Percentiles rank a stretch among this genome's conserved stretches.
Evolutionary conservation across 441 rosid species (phyloP).

Genomic region (Capsella rubella): DNA sequence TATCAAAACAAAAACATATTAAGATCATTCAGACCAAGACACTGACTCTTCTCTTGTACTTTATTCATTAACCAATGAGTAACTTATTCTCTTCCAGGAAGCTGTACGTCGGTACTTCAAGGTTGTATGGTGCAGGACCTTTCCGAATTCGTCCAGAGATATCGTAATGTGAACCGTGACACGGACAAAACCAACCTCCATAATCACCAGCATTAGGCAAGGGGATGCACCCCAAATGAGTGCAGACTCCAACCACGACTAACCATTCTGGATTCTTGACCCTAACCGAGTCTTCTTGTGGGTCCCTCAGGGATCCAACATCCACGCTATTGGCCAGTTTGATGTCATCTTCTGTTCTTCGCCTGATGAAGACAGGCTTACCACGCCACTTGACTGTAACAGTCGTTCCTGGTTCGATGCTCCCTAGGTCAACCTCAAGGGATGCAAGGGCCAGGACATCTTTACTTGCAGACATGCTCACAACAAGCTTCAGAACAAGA

Average conservation of each 20-base stretch:
- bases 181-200: constrained; percentile 98
- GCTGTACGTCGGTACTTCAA: constrained; percentile 96
- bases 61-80: constrained; percentile 63
- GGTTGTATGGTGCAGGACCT: constrained; percentile 94
- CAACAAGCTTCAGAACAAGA: constrained; percentile 78
- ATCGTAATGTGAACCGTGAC: constrained; percentile 97
- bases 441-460: constrained; percentile 97
- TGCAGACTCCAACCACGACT: constrained; percentile 90
- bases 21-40: constrained; percentile 14
- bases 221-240: constrained; percentile 94
- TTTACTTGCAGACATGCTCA: constrained; percentile 99
- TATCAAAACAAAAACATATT: constrained; percentile 5
- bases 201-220: constrained; percentile 97
- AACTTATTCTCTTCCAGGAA: constrained; percentile 88
- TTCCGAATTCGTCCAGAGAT: constrained; percentile 95
- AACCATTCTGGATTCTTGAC: constrained; percentile 98
- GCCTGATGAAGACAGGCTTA: constrained; percentile 92
- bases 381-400: constrained; percentile 98
- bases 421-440: constrained; percentile 89
- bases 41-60: neutral
- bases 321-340: constrained; percentile 86
- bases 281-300: constrained; percentile 79
- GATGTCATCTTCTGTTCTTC: constrained; percentile 90
- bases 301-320: constrained; percentile 83
- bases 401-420: constrained; percentile 89